Conservation (phyloP, 1,284 basidiomycete genomes). For the Apiotrichum gracile region DNA sequence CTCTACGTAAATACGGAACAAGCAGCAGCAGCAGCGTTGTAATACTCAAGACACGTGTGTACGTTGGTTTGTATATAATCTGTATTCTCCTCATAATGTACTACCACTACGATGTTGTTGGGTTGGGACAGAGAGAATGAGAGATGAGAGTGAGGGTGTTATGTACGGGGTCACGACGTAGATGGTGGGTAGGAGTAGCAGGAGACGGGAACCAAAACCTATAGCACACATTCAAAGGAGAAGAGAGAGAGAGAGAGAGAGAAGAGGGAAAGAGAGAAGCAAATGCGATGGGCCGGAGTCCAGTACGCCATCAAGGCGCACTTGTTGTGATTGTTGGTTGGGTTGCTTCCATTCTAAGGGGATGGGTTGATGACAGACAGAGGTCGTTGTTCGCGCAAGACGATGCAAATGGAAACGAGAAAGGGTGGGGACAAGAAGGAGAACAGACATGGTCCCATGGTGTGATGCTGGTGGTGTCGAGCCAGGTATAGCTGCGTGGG, state of each 20-base stretch:
- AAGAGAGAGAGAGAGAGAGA: conserved; percentile 1
- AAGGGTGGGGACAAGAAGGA: background rate
- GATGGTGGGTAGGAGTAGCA: background rate
- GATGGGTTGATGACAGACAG: background rate
- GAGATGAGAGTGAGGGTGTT: too few species aligned
- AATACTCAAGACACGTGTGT: too few species aligned
- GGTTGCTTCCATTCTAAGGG: background rate
- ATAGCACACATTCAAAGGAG: conserved; percentile 4
- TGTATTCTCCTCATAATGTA: too few species aligned
- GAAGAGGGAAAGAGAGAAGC: background rate
- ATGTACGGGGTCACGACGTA: background rate
- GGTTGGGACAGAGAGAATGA: too few species aligned
- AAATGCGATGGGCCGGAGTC: background rate
- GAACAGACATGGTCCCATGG: background rate
- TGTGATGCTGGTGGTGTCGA: background rate
- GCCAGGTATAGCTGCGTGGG: background rate
- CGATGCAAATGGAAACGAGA: background rate
- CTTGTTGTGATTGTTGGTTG: background rate
- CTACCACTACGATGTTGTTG: too few species aligned
- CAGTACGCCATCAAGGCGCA: background rate
- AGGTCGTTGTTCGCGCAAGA: background rate
- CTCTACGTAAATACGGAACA: too few species aligned
- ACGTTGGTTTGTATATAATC: too few species aligned
- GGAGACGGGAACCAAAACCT: conserved; percentile 4
- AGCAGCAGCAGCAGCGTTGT: too few species aligned